A percentile compares a stretch with the other conserved stretches of the same genome.
These are phyloP conservation scores for Citeromyces nyonsensis DNA, from an alignment of 805 yeast genomes.

Conservation along the genomic window DNA sequence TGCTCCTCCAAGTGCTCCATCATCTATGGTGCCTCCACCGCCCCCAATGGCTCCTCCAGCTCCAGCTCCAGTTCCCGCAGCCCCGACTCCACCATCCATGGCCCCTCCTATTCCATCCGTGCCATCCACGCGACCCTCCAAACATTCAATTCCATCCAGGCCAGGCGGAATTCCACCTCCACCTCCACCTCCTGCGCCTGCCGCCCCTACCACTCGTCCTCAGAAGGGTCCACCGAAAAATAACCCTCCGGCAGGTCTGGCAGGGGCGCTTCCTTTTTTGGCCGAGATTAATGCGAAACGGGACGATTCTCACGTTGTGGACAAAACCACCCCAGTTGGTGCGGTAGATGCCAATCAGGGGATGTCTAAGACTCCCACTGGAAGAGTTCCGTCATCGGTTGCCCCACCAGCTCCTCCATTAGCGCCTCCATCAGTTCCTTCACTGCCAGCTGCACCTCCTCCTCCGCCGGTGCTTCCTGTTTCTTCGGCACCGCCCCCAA, in stretches of 20 bases:
- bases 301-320: constrained; percentile 34
- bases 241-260: constrained; percentile 12
- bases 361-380: constrained; percentile 4
- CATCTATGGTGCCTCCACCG: constrained; percentile 5
- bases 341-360: constrained; percentile 7
- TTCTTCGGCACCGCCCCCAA: constrained; percentile 6
- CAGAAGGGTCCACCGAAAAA: constrained; percentile 3
- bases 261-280: constrained; percentile 39
- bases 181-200: constrained; percentile 9
- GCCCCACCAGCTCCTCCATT: constrained; percentile 13
- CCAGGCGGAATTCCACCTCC: constrained; percentile 5
- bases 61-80: constrained; percentile 3
- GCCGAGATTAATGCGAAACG: constrained; percentile 43
- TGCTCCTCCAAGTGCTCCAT: constrained; percentile 4
- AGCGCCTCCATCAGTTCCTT: constrained; percentile 10
- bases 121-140: no score
- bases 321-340: constrained; percentile 10
- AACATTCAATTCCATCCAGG: constrained; percentile 7
- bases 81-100: constrained; percentile 7
- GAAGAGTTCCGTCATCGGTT: constrained; percentile 7
- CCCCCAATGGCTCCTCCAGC: constrained; percentile 6
- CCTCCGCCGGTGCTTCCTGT: constrained; percentile 8
- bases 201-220: constrained; percentile 9
- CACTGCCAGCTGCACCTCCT: constrained; percentile 8
- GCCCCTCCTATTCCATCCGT: constrained; percentile 7